Percentiles rank a stretch among this genome's conserved stretches.
Conservation (phyloP, 495 filamentous ascomycete genomes). For the Daldinia childiae region DNA sequence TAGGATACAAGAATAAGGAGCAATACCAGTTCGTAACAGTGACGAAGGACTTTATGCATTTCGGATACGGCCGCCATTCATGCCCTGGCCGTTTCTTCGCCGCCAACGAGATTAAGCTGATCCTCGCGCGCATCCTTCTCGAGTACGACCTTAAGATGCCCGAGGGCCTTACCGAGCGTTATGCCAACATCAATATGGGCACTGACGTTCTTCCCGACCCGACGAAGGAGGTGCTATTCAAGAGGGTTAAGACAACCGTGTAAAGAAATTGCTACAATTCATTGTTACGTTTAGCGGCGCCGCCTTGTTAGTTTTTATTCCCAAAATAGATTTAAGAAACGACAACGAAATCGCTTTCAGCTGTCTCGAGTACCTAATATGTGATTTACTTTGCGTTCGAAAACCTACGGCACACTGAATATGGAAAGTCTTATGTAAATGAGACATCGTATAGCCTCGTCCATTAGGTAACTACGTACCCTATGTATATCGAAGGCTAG, state of each 20-base stretch:
- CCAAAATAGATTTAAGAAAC: background rate
- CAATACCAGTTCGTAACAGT: slow-evolving; percentile 57
- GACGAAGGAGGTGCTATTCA: slow-evolving; percentile 45
- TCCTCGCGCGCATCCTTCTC: slow-evolving; percentile 50
- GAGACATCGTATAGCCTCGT: background rate
- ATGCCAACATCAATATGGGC: slow-evolving; percentile 37
- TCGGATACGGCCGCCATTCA: slow-evolving; percentile 58
- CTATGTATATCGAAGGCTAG: background rate
- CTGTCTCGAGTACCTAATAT: background rate
- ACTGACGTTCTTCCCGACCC: slow-evolving; percentile 39
- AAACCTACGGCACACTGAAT: background rate
- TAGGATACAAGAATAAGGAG: slow-evolving; percentile 44
- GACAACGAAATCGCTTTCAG: background rate
- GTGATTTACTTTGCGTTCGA: background rate
- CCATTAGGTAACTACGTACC: background rate
- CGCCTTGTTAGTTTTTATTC: background rate
- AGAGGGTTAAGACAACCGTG: slow-evolving; percentile 14
- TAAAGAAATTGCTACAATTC: background rate
- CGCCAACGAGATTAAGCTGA: slow-evolving; percentile 55
- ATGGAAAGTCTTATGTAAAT: background rate
- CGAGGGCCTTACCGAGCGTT: slow-evolving; percentile 39
- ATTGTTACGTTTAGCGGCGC: background rate
- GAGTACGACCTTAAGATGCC: slow-evolving; percentile 53
- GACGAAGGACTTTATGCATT: slow-evolving; percentile 51
- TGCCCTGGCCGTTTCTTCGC: slow-evolving; percentile 61